Base-by-base conservation (phyloP, 129 eudicot genomes). In the Oenanthe sinensis region DNA sequence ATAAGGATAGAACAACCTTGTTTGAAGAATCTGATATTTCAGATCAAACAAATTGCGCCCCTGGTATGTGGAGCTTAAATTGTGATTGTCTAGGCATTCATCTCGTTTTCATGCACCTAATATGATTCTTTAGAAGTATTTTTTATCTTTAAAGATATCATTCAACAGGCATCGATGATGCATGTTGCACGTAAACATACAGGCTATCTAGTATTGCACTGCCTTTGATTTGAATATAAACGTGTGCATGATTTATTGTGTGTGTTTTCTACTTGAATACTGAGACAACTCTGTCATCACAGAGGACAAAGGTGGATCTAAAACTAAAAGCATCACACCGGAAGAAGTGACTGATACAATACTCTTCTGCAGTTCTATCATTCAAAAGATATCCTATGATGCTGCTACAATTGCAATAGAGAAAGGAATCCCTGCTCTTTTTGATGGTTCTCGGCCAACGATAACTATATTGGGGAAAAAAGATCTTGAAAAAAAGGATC, bases 261-360 rank as follows among this genome's bases (percentile, higher is more conserved):
- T 58, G 24, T 80, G 19, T 69, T 9, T 24, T 37, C 62, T 48
- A n/a, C 67, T 43, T 75, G 40, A 11, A 44, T 83, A 26, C 74
- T 83, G 26, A 78, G 58, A 74, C 37, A n/a, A 70, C 45, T 65
- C 71, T 28, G 5, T 63, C 39, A 12, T 80, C 44, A 52, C 91
- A 95, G 97, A 84, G 71, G 89, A 79, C 67, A 72, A 81, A 58
- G 86, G 85, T 76, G 89, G 89, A 72, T 44, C 60, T 42, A 84
- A 78, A 52, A 62, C 88, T n/a, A 87, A 92, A 87, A 91, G 96
- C 85, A 77, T 90, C 78, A 88, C 96, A 36, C 82, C 90, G 28
- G 97, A 90, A 68, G 99, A 95, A 95, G 99, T 94, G 76, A 88
- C 97, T 1, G 97, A 92, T 80, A 79, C 99, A 19, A 88, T 92